Evolutionary conservation across 139 green algal species (phyloP).

Genomic region (Eudorina sp.): DNA sequence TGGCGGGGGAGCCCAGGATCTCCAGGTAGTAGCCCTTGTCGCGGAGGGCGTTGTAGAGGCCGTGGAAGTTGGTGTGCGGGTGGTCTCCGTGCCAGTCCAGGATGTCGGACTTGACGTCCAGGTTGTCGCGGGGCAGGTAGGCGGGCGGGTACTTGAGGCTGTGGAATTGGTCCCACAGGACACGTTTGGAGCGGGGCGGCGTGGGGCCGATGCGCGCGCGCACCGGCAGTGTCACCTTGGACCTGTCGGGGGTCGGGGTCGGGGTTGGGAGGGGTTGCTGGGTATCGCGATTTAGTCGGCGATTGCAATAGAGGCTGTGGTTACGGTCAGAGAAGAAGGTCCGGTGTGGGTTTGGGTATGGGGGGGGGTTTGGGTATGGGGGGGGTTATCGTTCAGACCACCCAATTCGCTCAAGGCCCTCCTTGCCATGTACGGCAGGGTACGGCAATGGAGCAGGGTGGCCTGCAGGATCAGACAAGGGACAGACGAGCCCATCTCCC

Average conservation of each 20-base stretch:
- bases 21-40: conserved; percentile 67
- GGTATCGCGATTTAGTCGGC: too few relatives aligned
- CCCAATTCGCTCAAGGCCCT: too few relatives aligned
- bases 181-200: conserved; percentile 77
- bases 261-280: too few relatives aligned
- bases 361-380: too few relatives aligned
- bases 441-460: too few relatives aligned
- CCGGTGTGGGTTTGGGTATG: too few relatives aligned
- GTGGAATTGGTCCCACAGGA: conserved; percentile 98
- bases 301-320: too few relatives aligned
- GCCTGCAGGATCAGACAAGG: too few relatives aligned
- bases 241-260: not conserved
- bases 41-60: conserved; percentile 83
- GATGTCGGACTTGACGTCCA: conserved; percentile 87
- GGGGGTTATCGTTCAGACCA: too few relatives aligned
- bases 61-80: conserved; percentile 97
- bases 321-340: too few relatives aligned
- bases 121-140: conserved; percentile 94
- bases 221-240: conserved; percentile 76
- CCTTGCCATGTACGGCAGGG: too few relatives aligned
- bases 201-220: conserved; percentile 77
- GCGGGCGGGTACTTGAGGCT: conserved; percentile 95
- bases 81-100: conserved; percentile 99
- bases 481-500: too few relatives aligned
- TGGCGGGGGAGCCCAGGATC: conserved; percentile 89